These are phyloP conservation scores for Leucogyrophana mollusca DNA, from an alignment of 768 basidiomycete species.

Conservation along the genomic window DNA sequence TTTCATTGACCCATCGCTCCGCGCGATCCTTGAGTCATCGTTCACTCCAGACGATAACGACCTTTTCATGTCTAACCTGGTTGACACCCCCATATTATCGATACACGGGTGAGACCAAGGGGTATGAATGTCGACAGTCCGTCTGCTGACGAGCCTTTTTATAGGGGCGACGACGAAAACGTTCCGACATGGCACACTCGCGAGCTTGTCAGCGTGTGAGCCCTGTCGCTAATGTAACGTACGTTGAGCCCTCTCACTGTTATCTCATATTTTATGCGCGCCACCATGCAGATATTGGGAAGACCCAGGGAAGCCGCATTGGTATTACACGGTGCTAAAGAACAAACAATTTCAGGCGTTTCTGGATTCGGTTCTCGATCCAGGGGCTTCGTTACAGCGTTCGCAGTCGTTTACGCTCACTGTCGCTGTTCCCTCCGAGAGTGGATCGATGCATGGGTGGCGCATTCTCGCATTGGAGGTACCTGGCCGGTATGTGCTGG, in stretches of 20 bases:
- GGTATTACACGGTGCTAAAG: conserved; percentile 62
- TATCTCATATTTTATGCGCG: neutral
- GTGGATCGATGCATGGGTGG: conserved; percentile 71
- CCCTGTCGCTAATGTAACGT: conserved; percentile 52
- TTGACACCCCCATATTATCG: conserved; percentile 65
- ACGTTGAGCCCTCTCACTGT: conserved; percentile 13
- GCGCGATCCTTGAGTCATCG: conserved; percentile 70
- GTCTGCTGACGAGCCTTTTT: neutral
- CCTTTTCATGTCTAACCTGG: conserved; percentile 77
- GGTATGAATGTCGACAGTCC: neutral
- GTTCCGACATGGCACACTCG: conserved; percentile 87
- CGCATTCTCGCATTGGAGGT: conserved; percentile 52
- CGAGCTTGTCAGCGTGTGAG: conserved; percentile 55
- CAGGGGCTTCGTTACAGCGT: neutral
- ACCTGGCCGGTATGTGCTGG: conserved; percentile 65
- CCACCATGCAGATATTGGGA: conserved; percentile 52
- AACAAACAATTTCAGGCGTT: conserved; percentile 57
- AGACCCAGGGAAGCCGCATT: conserved; percentile 62
- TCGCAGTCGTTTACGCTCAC: conserved; percentile 64
- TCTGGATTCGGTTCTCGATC: conserved; percentile 35
- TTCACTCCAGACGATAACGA: conserved; percentile 88
- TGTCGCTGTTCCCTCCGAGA: conserved; percentile 64
- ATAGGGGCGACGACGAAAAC: conserved; percentile 76
- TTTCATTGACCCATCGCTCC: conserved; percentile 73
- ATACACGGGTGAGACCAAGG: conserved; percentile 67